Conservation (phyloP, 2,329 filamentous ascomycete genomes). For the Aspergillus pseudoterreus region DNA sequence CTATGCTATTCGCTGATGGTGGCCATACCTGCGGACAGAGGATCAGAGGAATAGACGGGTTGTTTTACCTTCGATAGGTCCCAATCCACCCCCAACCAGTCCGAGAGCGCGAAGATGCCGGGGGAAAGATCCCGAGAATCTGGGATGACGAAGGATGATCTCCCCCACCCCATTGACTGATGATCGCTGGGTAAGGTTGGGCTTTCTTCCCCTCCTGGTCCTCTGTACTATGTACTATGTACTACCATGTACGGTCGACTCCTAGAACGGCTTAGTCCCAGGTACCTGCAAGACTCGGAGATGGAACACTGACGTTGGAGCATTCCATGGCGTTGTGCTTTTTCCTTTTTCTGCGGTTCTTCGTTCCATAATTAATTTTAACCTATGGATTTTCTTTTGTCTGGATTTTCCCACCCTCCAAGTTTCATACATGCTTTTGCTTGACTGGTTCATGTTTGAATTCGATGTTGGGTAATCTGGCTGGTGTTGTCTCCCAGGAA, state of each 20-base stretch:
- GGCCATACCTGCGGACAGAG: neutral
- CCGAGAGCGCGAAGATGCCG: neutral
- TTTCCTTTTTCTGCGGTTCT: neutral
- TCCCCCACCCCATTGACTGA: neutral
- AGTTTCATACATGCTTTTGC: neutral
- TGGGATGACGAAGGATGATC: neutral
- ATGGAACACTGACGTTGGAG: neutral
- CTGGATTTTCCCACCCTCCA: neutral
- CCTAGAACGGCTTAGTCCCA: neutral
- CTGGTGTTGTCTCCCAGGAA: too few relatives aligned
- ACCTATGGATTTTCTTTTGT: neutral
- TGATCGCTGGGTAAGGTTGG: neutral
- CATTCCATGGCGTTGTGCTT: neutral
- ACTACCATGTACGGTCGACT: neutral
- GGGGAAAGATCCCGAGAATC: neutral
- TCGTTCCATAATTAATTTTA: neutral
- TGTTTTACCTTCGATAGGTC: slow-evolving; percentile 2
- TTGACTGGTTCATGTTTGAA: neutral
- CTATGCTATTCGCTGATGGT: neutral
- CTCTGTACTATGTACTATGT: neutral
- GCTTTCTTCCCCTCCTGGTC: neutral
- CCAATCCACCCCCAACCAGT: neutral
- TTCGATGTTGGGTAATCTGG: too few relatives aligned
- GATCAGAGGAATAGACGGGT: neutral
- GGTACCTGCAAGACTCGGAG: neutral